Base-by-base conservation (phyloP, 345 rosid species). In the Eucalyptus marginata region DNA sequence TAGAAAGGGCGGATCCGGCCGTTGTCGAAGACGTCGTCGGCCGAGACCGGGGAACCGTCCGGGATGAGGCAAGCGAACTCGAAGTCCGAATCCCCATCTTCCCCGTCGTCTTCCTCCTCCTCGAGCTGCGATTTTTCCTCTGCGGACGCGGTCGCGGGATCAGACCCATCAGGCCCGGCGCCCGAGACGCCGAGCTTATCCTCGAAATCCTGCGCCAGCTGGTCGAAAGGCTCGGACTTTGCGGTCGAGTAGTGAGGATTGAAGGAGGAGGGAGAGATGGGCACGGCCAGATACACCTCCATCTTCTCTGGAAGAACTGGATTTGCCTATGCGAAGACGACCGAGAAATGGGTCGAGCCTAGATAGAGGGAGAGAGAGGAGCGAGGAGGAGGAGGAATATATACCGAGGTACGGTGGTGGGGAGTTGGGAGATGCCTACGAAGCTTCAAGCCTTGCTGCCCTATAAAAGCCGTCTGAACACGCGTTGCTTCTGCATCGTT, bases 1-100 rank as follows among this genome's bases (percentile, higher is more conserved):
- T 89, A 93, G 56, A 90, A 89, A 27, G 95, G 93, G 18, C 95
- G 94, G 93, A 95, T 92, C 90, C 91, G 93, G 89, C 95, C 95
- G 93, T 95, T 89, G 56, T 89, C 46, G 71, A 95, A 94, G 7
- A 91, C 92, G 86, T 93, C 95, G 0, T 93, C 95, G 40, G 96
- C 95, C 18, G 92, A 87, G 85, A 94, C 90, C 44, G 93, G 95
- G 40, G 94, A 95, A 20, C 92, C 89, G 25, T 86, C 91, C 29
- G 89, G 87, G 29, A 88, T 89, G 62, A 87, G n/a, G 50, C 92
- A 92, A 20, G 92, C 93, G 81, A 94, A 94, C 49, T 94, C 92
- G 86, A 95, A 95, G 33, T 94, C 95, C 15, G 92, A 93, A 12
- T 52, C 93, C 27, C 90, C 93, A 24, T 56, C 62, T 56, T 31